Evolutionary conservation across 2,329 filamentous ascomycete species (phyloP), one percentile per base, ranked within the genome.

Genomic region (Exophiala bonariae): DNA sequence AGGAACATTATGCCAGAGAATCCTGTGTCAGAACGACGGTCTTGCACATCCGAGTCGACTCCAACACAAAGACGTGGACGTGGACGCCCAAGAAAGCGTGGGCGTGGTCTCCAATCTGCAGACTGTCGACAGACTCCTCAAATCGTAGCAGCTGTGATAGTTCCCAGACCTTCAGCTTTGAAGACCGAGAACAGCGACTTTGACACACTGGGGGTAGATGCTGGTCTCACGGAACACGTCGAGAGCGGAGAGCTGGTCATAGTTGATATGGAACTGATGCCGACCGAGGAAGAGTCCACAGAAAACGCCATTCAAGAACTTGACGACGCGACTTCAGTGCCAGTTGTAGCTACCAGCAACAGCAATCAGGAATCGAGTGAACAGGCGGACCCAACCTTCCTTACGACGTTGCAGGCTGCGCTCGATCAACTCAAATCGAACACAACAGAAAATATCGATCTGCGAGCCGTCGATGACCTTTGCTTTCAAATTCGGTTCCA

Each of bases 401-500:
- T 50, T 19, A 40, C 44, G n/a, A 47, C 53, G 10, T 26, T 58
- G 18, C 47, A 56, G 33, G 20, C 18, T 3, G 44, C 50, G 14
- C 47, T 58, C 31, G 41, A 52, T 5, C 45, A 39, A 14, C 43
- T 56, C 20, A 52, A 50, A 35, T 50, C 41, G 8, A 33, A 19
- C 7, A 30, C 26, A 10, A 16, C 43, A 13, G 43, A 19, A 20
- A 36, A 47, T 13, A 34, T 56, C 23, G 50, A 52, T 39, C 33
- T 58, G 32, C 49, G 55, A 28, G 35, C 43, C 2, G 44, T 58
- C 28, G 55, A 56, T 36, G 55, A 58, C 31, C 26, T 58, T 18
- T 56, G 53, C 28, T 58, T 56, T 30, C 47, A 58, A 17, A 58
- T 58, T 35, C 50, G 54, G 10, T 54, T 49, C 30, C 47, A 54